phyloP scores from a whole-genome alignment of 345 rosid genomes.

The Melastoma malabathricum region DNA sequence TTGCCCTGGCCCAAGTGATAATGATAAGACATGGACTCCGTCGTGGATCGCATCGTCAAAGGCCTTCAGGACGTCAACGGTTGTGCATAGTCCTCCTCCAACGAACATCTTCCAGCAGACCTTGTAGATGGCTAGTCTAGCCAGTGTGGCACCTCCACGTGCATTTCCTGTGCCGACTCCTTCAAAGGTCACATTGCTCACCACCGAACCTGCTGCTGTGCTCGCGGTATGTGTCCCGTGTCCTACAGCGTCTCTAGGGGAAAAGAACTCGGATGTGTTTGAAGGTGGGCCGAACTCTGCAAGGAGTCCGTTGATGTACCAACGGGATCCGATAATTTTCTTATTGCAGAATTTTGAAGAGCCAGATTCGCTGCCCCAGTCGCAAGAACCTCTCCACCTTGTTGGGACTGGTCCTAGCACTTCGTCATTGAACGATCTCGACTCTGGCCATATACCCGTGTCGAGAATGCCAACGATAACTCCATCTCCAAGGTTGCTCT shows the following conservation, averaged over 20 bases:
- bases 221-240: conserved; percentile 62
- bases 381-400: conserved; percentile 40
- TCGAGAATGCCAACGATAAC: conserved; percentile 50
- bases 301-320: conserved; percentile 23
- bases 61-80: too few species aligned
- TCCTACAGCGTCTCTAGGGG: conserved; percentile 39
- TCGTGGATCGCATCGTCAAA: too few species aligned
- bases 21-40: too few species aligned
- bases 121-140: conserved; percentile 36
- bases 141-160: conserved; percentile 23
- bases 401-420: conserved; percentile 36
- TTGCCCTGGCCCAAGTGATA: too few species aligned
- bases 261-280: conserved; percentile 24
- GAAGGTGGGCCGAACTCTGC: conserved; percentile 22
- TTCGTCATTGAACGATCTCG: conserved; percentile 25
- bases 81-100: too few species aligned
- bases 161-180: too few species aligned
- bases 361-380: conserved; percentile 18
- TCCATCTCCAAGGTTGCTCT: conserved; percentile 51
- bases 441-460: conserved; percentile 61
- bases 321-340: conserved; percentile 43
- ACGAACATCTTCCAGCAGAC: conserved; percentile 29
- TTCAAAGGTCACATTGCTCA: too few species aligned
- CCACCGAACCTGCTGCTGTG: conserved; percentile 14
- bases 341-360: conserved; percentile 25